phyloP scores from a whole-genome alignment of 805 yeast species.

The Metschnikowia santaceciliae region DNA sequence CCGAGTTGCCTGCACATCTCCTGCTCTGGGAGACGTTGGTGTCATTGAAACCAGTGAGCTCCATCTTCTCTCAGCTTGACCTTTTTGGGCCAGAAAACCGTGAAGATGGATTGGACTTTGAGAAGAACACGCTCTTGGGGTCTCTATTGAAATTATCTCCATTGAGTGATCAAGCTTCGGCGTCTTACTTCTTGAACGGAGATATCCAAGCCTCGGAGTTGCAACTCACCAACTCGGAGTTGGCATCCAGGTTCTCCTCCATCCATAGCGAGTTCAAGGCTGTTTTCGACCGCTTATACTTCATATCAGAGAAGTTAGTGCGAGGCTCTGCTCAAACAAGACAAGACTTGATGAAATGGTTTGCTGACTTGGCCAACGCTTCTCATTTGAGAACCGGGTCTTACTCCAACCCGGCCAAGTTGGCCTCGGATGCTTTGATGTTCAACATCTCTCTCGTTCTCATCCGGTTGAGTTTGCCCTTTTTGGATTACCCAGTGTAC shows the following conservation, averaged over 20 bases:
- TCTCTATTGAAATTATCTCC: conserved; percentile 77
- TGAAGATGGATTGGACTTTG: conserved; percentile 49
- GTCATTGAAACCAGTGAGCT: conserved; percentile 58
- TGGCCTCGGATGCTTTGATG: conserved; percentile 81
- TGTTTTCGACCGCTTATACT: conserved; percentile 59
- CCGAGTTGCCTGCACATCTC: conserved; percentile 50
- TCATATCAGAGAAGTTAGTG: conserved; percentile 66
- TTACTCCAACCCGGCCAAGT: conserved; percentile 62
- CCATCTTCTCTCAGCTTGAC: conserved; percentile 52
- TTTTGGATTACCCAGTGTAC: conserved; percentile 58
- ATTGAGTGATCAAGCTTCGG: conserved; percentile 48
- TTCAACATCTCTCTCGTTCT: conserved; percentile 66
- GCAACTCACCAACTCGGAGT: conserved; percentile 45
- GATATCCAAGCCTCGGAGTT: conserved; percentile 19
- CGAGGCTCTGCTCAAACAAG: conserved; percentile 70
- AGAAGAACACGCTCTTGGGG: conserved; percentile 66
- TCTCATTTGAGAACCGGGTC: conserved; percentile 87
- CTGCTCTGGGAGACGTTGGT: conserved; percentile 56
- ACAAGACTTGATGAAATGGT: conserved; percentile 57
- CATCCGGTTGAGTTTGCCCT: conserved; percentile 76
- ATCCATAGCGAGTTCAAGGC: conserved; percentile 61
- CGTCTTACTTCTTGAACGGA: conserved; percentile 39
- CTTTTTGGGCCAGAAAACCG: conserved; percentile 46
- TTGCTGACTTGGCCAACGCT: conserved; percentile 69
- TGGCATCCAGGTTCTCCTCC: conserved; percentile 38